phyloP scores from a whole-genome alignment of 164 flowering plant species.

The Pachysandra terminalis region DNA sequence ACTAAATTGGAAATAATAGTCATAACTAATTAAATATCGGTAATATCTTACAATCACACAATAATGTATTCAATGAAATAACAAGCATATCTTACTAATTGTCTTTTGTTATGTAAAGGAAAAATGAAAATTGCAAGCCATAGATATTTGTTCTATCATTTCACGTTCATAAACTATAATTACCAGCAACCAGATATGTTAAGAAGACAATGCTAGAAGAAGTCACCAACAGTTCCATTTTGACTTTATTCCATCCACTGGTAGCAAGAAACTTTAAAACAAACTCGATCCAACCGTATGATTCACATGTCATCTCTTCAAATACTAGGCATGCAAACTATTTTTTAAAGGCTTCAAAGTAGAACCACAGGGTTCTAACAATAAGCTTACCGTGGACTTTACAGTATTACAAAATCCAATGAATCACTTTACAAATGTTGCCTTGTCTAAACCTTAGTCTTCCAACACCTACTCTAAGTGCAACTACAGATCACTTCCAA shows the following conservation, averaged over 20 bases:
- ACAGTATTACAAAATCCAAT: neutral
- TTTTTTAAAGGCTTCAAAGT: neutral
- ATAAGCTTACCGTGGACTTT: neutral
- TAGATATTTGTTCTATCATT: neutral
- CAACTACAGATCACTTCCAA: neutral
- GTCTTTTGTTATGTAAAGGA: too few relatives aligned
- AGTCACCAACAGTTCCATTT: neutral
- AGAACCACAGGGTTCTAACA: neutral
- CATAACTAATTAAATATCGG: neutral
- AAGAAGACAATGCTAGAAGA: neutral
- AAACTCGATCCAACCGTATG: neutral
- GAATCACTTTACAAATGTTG: neutral
- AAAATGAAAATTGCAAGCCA: neutral
- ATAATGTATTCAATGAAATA: neutral
- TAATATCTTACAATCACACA: neutral
- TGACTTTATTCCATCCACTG: neutral
- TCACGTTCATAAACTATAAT: too few relatives aligned
- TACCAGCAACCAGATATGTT: neutral
- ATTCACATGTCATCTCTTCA: neutral
- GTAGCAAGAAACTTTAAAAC: neutral
- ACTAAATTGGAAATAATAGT: too few relatives aligned
- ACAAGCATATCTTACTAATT: too few relatives aligned
- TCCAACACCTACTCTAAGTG: too few relatives aligned
- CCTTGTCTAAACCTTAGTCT: neutral
- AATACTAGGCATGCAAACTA: neutral